Base-by-base conservation (phyloP, 768 basidiomycete species). In the Hericium rajendrae region DNA sequence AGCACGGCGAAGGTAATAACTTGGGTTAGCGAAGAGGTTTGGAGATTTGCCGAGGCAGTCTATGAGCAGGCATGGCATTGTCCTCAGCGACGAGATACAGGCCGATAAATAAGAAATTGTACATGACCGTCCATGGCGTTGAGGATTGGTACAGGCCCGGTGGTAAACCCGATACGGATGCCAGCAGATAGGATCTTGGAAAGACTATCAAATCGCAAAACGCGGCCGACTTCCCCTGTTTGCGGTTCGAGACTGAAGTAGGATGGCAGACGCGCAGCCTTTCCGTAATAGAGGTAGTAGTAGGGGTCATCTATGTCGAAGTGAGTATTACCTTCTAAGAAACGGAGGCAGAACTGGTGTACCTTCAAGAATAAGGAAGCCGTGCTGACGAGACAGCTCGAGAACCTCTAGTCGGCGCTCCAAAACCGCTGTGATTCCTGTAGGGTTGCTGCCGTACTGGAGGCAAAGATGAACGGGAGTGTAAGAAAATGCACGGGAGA, bases 361-460 rank as follows among this genome's bases (percentile, higher is more conserved):
- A 83, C 91, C 91, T 80, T 95, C 93, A 50, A 95, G 72, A 65
- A 97, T 88, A 55, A 95, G 68, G 62, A 95, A 81, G 65, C 88
- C 77, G 68, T 91, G 78, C 64, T 88, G 78, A 57, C 78, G 76
- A 15, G 87, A 84, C 15, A 95, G 76, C 58, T 76, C 72, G 20
- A 95, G 78, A 6, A 91, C 81, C 67, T 85, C 82, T 68, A 81
- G 75, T 38, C 86, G 80, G 53, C 93, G 79, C 56, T 84, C 80
- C 41, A 80, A 69, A 2, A 87, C 77, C 5, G 86, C 80, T 3
- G 91, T 92, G 67, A 81, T 82, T 1, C 93, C 93, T 8, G 86
- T 89, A 3, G 91, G 93, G 69, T 94, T 94, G 62, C 85, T 86
- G 38, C 92, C 93, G 64, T 86, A 87, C 85, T 88, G 59, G 16